Base-by-base conservation (phyloP, 2,329 filamentous ascomycete species). In the Dothideomycetes sp. region DNA sequence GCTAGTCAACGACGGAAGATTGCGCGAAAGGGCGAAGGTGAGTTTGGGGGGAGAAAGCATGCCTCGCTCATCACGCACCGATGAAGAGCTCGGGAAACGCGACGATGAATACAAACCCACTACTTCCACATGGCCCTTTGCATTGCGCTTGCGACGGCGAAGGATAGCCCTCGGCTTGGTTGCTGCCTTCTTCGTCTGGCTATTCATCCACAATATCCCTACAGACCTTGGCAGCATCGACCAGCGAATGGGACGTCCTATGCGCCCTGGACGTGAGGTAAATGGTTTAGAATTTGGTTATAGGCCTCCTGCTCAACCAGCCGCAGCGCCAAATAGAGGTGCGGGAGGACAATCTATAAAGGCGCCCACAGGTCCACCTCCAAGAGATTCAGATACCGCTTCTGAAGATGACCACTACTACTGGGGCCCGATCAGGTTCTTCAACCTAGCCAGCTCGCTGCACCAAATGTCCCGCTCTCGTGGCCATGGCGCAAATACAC, bases 361-460 rank as follows among this genome's bases (percentile, higher is more conserved):
- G 22, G 37, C 37, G 27, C 47, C 48, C 3, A 38, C 27, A 11
- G 46, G 46, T 4, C 40, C 46, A 19, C 46, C 46, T 12, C 38
- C 37, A 7, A 34, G 38, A 36, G 22, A 27, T 12, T 11, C 27
- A 14, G 32, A 41, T 14, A 8, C 34, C 14, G 9, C 9, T 18
- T 47, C 48, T 15, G 46, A n/a, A 43, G 44, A 56, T 34, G 55
- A 57, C 40, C 60, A 68, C 45, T 69, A 69, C 37, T 89, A 81
- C 57, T 75, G 79, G 46, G 87, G 84, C 1, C 73, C 73, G 2
- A 69, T 93, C 49, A 75, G 68, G 50, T 88, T 85, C 54, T 73
- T 72, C 49, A 60, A 73, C 9, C 70, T 95, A 31, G 74, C 73
- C 1, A 53, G 59, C 14, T 77, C 80, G 3, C 64, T 94, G 31